A percentile compares a stretch with the other conserved stretches of the same genome.
These are phyloP conservation scores for Sporothrix dimorphospora DNA, from an alignment of 2,329 filamentous ascomycete genomes.

Conservation along the genomic window DNA sequence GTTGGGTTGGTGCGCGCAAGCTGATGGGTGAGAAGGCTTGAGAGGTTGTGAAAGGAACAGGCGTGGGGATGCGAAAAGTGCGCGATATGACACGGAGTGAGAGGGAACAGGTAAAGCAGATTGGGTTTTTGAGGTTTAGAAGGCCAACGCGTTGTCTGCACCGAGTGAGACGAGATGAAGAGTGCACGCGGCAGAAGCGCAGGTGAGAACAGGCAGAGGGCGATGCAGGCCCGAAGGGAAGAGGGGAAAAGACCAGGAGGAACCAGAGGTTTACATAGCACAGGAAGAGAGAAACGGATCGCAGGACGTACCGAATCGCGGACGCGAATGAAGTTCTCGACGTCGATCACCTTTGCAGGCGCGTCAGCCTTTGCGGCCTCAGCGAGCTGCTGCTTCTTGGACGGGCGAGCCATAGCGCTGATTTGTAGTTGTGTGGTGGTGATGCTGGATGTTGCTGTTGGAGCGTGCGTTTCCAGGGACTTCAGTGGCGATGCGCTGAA, in stretches of 20 bases:
- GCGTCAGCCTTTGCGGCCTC: constrained; percentile 41
- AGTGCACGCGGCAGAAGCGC: not conserved
- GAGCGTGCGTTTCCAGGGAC: not conserved
- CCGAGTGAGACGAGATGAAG: not conserved
- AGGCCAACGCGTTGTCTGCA: not conserved
- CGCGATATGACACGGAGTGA: not conserved
- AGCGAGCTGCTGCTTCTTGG: constrained; percentile 37
- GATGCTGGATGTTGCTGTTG: constrained; percentile 23
- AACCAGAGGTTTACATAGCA: constrained; percentile 29
- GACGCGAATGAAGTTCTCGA: constrained; percentile 77
- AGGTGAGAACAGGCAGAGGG: not conserved
- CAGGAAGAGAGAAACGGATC: constrained; percentile 30
- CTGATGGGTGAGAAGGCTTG: not conserved
- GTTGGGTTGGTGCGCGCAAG: too few relatives aligned
- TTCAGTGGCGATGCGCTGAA: constrained; percentile 33
- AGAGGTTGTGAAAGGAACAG: not conserved
- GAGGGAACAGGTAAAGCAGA: not conserved
- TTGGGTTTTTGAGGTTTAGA: not conserved
- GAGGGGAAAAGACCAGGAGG: constrained; percentile 12
- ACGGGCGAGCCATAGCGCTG: constrained; percentile 36
- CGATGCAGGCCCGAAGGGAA: not conserved
- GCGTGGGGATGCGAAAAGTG: not conserved
- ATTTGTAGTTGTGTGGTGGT: constrained; percentile 31
- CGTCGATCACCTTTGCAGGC: constrained; percentile 57
- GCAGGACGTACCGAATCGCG: constrained; percentile 73